Conservation (phyloP, 2,329 filamentous ascomycete genomes). For the Fusarium transvaalense region DNA sequence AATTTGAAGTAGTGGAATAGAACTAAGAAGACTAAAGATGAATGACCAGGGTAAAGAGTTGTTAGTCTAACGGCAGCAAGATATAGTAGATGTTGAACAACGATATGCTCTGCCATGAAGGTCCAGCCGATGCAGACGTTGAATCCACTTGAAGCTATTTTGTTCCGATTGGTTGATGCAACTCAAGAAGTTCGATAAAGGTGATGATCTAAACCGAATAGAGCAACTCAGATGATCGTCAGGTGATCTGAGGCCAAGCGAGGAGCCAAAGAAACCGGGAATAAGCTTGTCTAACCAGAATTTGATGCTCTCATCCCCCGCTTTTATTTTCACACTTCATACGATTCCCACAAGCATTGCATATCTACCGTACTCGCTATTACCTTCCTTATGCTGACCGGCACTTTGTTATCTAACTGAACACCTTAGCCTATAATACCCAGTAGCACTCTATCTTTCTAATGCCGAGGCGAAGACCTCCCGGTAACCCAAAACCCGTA, state of each 20-base stretch:
- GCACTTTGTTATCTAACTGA: background rate
- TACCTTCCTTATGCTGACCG: background rate
- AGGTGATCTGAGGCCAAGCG: conserved; percentile 22
- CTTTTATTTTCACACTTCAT: conserved; percentile 24
- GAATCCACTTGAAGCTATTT: too few species aligned
- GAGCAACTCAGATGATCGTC: background rate
- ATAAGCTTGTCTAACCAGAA: conserved; percentile 14
- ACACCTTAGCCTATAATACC: background rate
- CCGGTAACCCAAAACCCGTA: conserved; percentile 26
- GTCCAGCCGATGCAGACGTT: conserved; percentile 31
- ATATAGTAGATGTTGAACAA: conserved; percentile 2
- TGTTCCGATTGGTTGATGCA: background rate
- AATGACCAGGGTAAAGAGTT: too few species aligned
- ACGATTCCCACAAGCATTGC: conserved; percentile 7
- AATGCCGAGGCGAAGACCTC: conserved; percentile 40
- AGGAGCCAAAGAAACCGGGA: conserved; percentile 14
- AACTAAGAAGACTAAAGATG: background rate
- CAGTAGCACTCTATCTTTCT: background rate
- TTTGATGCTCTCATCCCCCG: conserved; percentile 18
- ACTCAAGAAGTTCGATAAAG: background rate
- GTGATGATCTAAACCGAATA: conserved; percentile 1
- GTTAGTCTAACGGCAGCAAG: background rate
- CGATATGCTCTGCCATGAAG: conserved; percentile 8
- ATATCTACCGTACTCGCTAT: background rate
- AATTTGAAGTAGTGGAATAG: rapidly evolving